Percentiles rank a stretch among this genome's conserved stretches.
Evolutionary conservation across 192 early-diverging fungal genomes (phyloP).

Genomic region (Pilobolus umbonatus): DNA sequence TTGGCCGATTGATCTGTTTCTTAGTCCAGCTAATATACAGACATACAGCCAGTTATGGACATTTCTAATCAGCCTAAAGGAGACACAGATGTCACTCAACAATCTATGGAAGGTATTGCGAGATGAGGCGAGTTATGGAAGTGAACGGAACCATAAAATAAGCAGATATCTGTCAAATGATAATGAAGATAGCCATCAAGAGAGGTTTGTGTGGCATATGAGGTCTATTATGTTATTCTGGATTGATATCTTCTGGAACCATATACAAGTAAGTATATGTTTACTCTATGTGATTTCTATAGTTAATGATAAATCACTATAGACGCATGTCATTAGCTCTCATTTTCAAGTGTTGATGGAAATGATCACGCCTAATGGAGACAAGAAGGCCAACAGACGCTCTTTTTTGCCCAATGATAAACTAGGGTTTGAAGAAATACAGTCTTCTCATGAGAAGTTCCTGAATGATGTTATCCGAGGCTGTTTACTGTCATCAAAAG

Average conservation of each 20-base stretch:
- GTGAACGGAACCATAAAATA: background rate
- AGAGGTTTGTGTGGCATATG: constrained; percentile 47
- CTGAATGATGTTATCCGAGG: constrained; percentile 29
- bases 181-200: constrained; percentile 13
- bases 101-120: constrained; percentile 31
- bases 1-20: constrained; percentile 71
- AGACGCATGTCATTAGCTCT: constrained; percentile 18
- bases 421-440: constrained; percentile 42
- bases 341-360: constrained; percentile 15
- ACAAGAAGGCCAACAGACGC: background rate
- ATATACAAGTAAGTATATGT: constrained; percentile 77
- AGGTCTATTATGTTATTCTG: constrained; percentile 63
- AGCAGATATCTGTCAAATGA: background rate
- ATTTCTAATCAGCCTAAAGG: constrained; percentile 56
- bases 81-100: constrained; percentile 51
- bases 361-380: background rate
- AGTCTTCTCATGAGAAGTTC: constrained; percentile 31
- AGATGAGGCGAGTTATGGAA: constrained; percentile 13
- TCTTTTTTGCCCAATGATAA: constrained; percentile 3
- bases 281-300: too few species aligned
- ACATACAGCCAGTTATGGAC: constrained; percentile 58
- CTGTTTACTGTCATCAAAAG: constrained; percentile 30
- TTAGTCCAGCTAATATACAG: constrained; percentile 51
- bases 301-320: too few species aligned
- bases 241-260: constrained; percentile 64